Base-by-base conservation (phyloP, 176 grass and related monocot genomes). In the maize (Zea mays) region DNA sequence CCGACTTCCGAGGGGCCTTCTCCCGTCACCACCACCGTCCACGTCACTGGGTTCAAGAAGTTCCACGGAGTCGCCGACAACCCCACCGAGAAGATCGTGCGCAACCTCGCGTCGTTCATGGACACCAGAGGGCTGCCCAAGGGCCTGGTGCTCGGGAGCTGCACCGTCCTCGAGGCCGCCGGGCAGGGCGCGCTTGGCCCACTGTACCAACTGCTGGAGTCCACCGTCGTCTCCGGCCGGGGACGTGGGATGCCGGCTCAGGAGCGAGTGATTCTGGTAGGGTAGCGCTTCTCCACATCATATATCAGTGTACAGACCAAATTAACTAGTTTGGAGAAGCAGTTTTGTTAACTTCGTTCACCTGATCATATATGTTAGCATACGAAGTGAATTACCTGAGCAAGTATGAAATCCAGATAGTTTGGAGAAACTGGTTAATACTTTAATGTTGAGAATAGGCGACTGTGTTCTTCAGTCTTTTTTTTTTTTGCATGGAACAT, bases 131-230 rank as follows among this genome's bases (percentile, higher is more conserved):
- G 89, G 59, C 35, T 88, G 46, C 89, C 89, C 0, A 84, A 91
- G 69, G 81, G 89, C 11, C 65, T 91, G 67, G 61, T 71, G 56
- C 84, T 91, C 54, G 81, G 76, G 48, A 91, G 77, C 41, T 91
- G 85, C 62, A 88, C 79, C 40, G 49, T 96, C 84, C 93, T 96
- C 57, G 93, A 96, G 62, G 87, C 93, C 15, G 93, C 93, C 0
- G 93, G 93, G 49, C 84, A 92, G 69, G 85, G 93, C 16, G 90
- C 76, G 3, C 65, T 90, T 35, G 79, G 69, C 81, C 65, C 69
- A 50, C 74, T 96, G 40, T 68, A 90, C 61, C 81, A 88, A 45
- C 27, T 96, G 49, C 69, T 96, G 5, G 79, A 92, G 33, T 85
- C 82, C 10, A 65, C 89, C 60, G 62, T 90, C 60, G 62, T 90